Conservation (phyloP, 2,329 filamentous ascomycete genomes). For the Paecilomyces sp. region DNA sequence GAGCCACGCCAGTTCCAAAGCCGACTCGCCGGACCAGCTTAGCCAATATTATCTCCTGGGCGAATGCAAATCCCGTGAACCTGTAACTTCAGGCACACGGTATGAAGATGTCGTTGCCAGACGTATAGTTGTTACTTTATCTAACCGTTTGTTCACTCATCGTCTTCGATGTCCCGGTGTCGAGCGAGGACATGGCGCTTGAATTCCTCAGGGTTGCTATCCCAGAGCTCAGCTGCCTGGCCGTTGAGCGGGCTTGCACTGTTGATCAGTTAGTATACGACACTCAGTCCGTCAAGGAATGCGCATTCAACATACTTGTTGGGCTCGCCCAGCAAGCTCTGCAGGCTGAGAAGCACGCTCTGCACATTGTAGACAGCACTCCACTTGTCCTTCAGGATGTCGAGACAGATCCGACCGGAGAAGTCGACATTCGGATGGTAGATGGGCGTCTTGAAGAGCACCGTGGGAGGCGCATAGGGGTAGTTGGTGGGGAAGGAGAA, state of each 20-base stretch:
- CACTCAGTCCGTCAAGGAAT: too few relatives aligned
- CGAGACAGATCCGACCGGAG: slow-evolving; percentile 89
- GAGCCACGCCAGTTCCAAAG: neutral
- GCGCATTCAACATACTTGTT: slow-evolving; percentile 68
- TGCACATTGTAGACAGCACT: slow-evolving; percentile 95
- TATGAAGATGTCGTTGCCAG: neutral
- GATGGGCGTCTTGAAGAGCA: slow-evolving; percentile 96
- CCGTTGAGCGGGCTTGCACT: slow-evolving; percentile 93
- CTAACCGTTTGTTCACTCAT: slow-evolving; percentile 21
- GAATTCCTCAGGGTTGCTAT: slow-evolving; percentile 79
- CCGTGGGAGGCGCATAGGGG: slow-evolving; percentile 81
- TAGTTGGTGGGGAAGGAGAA: slow-evolving; percentile 90
- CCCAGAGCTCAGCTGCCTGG: slow-evolving; percentile 93
- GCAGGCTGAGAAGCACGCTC: slow-evolving; percentile 84
- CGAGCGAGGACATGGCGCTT: slow-evolving; percentile 64
- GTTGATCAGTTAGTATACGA: slow-evolving; percentile 5
- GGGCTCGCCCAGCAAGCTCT: slow-evolving; percentile 90
- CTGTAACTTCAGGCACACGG: neutral
- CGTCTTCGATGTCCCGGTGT: slow-evolving; percentile 51
- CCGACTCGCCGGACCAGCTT: neutral
- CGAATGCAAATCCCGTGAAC: slow-evolving; percentile 2
- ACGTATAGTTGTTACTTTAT: neutral
- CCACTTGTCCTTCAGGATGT: slow-evolving; percentile 99
- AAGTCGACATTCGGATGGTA: slow-evolving; percentile 99
- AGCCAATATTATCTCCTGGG: slow-evolving; percentile 1